Evolutionary conservation across 2,329 filamentous ascomycete species (phyloP).

Genomic region (Beauveria sp.): DNA sequence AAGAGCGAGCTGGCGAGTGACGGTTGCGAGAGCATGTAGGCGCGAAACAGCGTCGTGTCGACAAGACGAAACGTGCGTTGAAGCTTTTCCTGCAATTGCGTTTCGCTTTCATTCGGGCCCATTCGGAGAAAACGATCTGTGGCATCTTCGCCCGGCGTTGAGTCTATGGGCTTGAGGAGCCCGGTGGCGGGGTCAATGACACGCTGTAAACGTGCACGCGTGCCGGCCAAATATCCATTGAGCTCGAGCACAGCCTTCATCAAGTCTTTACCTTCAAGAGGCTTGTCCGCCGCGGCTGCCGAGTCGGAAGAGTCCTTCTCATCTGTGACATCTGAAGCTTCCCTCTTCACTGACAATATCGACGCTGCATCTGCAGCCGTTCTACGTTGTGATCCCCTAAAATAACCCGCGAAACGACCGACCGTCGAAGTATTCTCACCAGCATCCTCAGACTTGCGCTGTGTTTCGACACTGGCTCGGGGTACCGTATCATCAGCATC

Average conservation of each 20-base stretch:
- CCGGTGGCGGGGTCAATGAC: slow-evolving; percentile 56
- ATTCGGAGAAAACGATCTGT: slow-evolving; percentile 50
- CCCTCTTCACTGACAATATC: slow-evolving; percentile 50
- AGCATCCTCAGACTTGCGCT: slow-evolving; percentile 18
- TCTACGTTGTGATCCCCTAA: slow-evolving; percentile 40
- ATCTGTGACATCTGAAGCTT: slow-evolving; percentile 30
- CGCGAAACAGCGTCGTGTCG: slow-evolving; percentile 88
- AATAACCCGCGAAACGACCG: slow-evolving; percentile 46
- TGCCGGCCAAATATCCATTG: slow-evolving; percentile 81
- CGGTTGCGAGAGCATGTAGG: slow-evolving; percentile 88
- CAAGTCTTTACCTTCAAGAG: slow-evolving; percentile 73
- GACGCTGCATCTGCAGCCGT: slow-evolving; percentile 48
- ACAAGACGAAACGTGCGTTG: slow-evolving; percentile 73
- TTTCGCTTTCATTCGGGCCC: slow-evolving; percentile 39
- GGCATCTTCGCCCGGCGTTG: slow-evolving; percentile 38
- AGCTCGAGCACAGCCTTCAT: slow-evolving; percentile 74
- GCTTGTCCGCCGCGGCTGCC: slow-evolving; percentile 39
- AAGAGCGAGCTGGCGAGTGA: slow-evolving; percentile 82
- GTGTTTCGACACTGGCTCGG: neutral
- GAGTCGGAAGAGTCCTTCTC: slow-evolving; percentile 46
- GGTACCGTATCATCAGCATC: slow-evolving; percentile 22
- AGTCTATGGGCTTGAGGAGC: slow-evolving; percentile 46
- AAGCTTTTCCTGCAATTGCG: slow-evolving; percentile 63
- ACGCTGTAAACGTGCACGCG: slow-evolving; percentile 58
- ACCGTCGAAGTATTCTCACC: slow-evolving; percentile 24